Evolutionary conservation across 2,329 filamentous ascomycete species (phyloP).

Genomic region (Penicillium nordicum): DNA sequence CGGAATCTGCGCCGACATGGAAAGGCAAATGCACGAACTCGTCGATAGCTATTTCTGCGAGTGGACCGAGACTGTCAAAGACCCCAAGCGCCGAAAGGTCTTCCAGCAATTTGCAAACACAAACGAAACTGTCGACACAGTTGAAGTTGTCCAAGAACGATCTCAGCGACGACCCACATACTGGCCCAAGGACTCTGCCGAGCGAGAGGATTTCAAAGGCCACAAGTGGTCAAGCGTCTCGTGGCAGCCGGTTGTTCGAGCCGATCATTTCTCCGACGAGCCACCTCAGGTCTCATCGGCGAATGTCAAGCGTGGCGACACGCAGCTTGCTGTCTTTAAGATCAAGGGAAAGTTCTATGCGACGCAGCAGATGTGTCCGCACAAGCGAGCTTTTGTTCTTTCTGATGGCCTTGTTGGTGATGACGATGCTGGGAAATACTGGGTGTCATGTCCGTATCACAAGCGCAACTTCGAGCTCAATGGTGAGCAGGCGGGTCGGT

Average conservation of each 20-base stretch:
- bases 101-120: slow-evolving; percentile 88
- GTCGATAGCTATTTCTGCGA: slow-evolving; percentile 85
- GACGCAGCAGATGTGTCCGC: slow-evolving; percentile 91
- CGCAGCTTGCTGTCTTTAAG: slow-evolving; percentile 83
- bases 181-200: slow-evolving; percentile 68
- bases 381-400: slow-evolving; percentile 86
- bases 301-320: slow-evolving; percentile 80
- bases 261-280: slow-evolving; percentile 64
- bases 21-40: slow-evolving; percentile 82
- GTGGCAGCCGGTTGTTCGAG: slow-evolving; percentile 78
- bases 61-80: slow-evolving; percentile 77
- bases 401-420: slow-evolving; percentile 78
- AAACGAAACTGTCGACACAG: slow-evolving; percentile 61
- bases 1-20: slow-evolving; percentile 77
- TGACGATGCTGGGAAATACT: slow-evolving; percentile 60
- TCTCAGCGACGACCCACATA: slow-evolving; percentile 70
- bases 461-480: slow-evolving; percentile 83
- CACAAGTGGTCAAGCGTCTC: slow-evolving; percentile 62
- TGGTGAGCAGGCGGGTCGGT: slow-evolving; percentile 63
- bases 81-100: slow-evolving; percentile 62
- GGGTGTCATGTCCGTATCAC: slow-evolving; percentile 82
- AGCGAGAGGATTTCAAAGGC: slow-evolving; percentile 66
- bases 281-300: slow-evolving; percentile 68
- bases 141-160: slow-evolving; percentile 70
- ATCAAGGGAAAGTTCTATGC: slow-evolving; percentile 77